Evolutionary conservation across 2,329 filamentous ascomycete genomes (phyloP), one percentile per base, ranked within the genome.

Genomic region (Penicillium thymicola): DNA sequence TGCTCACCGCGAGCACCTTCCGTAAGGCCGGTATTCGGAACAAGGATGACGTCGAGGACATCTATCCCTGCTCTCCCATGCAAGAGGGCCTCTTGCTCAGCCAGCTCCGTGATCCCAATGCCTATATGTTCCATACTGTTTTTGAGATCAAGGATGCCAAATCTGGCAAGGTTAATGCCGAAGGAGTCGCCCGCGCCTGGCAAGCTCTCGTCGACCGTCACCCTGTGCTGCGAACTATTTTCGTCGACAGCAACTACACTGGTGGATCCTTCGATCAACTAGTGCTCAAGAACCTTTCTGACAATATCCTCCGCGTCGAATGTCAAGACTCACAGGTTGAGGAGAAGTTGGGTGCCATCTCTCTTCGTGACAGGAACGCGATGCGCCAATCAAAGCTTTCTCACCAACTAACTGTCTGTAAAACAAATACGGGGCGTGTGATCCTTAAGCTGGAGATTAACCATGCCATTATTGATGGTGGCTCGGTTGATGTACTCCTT

Each of bases 61-160:
- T 71, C n/a, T 75, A 73, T 32, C 69, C 71, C 32, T 72, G 68
- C 47, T 74, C 72, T 6, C 67, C 72, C 6, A 67, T 73, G 57
- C 72, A 75, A 38, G 71, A 74, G 37, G 72, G 72, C 28, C 68
- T 75, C 9, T 58, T 75, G 13, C 66, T 75, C 30, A 75, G 71
- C 45, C 73, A 75, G 49, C 63, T 72, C 6, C 70, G 71, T 5
- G 69, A 74, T 40, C 67, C 71, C 21, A 60, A 62, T 30, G 69
- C 67, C 11, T 75, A 75, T 56, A 71, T 72, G 54, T 74, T 73
- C 54, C 66, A 73, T 45, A 71, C 65, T 3, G 59, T 74, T 18
- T 73, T 73, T 38, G 71, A 75, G 47, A 65, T 74, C 18, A 68
- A 59, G 18, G 60, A 66, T 49, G 21, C 56, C 1, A 54, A 61